A percentile compares a stretch with the other conserved stretches of the same genome.
These are phyloP conservation scores for Cryphonectria naterciae DNA, from an alignment of 2,329 filamentous ascomycete species.

Conservation along the genomic window DNA sequence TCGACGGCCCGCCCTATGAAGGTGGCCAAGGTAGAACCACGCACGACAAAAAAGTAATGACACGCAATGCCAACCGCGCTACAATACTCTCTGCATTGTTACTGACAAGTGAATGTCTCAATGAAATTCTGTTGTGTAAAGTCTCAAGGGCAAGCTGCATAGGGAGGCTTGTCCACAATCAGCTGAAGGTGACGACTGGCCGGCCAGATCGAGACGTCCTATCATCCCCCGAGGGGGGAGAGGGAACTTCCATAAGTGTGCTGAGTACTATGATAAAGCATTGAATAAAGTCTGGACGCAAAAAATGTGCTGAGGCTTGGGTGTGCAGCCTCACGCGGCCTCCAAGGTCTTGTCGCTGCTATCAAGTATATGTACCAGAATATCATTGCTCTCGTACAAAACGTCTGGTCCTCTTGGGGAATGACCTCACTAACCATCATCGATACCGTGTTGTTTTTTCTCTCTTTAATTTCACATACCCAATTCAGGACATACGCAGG, in stretches of 20 bases:
- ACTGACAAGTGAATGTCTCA: slow-evolving; percentile 13
- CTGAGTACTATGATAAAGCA: slow-evolving; percentile 8
- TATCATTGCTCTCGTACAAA: neutral
- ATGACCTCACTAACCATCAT: too few relatives aligned
- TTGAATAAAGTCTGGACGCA: slow-evolving; percentile 13
- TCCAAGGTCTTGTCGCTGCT: slow-evolving; percentile 18
- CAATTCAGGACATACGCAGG: neutral
- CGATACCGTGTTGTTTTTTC: neutral
- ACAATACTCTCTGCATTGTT: slow-evolving; percentile 17
- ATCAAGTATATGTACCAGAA: neutral
- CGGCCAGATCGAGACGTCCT: slow-evolving; percentile 21
- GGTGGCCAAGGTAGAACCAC: neutral
- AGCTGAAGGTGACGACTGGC: slow-evolving; percentile 18
- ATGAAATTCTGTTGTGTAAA: slow-evolving; percentile 14
- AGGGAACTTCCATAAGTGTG: slow-evolving; percentile 11
- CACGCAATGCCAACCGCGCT: slow-evolving; percentile 1
- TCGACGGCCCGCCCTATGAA: neutral
- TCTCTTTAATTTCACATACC: neutral
- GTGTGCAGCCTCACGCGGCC: slow-evolving; percentile 11
- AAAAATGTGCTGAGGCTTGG: slow-evolving; percentile 18
- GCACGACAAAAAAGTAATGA: neutral
- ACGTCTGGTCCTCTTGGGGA: neutral
- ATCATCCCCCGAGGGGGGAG: neutral
- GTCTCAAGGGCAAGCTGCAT: slow-evolving; percentile 15
- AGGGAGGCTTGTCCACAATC: slow-evolving; percentile 10